These are phyloP conservation scores for Clarireedia sp. DNA, from an alignment of 2,329 filamentous ascomycete genomes.

Conservation along the genomic window DNA sequence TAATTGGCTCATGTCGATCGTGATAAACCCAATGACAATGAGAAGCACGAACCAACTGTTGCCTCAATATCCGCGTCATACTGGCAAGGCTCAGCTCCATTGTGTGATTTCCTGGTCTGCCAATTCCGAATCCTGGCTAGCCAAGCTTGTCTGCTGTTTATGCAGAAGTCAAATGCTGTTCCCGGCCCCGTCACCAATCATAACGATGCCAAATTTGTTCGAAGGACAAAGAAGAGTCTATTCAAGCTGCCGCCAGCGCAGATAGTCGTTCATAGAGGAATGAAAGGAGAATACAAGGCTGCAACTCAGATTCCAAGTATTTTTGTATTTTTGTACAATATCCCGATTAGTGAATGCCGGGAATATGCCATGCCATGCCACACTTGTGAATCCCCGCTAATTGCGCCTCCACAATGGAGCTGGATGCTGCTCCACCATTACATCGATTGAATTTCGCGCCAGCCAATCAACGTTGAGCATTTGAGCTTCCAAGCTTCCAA, in stretches of 20 bases:
- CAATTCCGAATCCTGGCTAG: not conserved
- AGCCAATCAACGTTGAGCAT: not conserved
- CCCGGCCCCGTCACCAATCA: not conserved
- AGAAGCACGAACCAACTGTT: not conserved
- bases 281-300: too few relatives aligned
- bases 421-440: not conserved
- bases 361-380: not conserved
- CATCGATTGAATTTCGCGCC: not conserved
- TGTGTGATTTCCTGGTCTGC: not conserved
- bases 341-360: not conserved
- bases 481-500: conserved; percentile 7
- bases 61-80: too few relatives aligned
- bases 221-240: too few relatives aligned
- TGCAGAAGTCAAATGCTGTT: not conserved
- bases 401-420: conserved; percentile 1
- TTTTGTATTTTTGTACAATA: not conserved
- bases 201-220: too few relatives aligned
- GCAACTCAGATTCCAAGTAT: not conserved
- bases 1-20: not conserved
- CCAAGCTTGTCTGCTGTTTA: not conserved
- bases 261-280: too few relatives aligned
- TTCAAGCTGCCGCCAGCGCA: too few relatives aligned
- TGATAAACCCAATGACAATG: not conserved
- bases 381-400: not conserved
- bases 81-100: too few relatives aligned